These are phyloP conservation scores for Spinellus fusiger DNA, from an alignment of 192 early-diverging fungal genomes.

Conservation along the genomic window DNA sequence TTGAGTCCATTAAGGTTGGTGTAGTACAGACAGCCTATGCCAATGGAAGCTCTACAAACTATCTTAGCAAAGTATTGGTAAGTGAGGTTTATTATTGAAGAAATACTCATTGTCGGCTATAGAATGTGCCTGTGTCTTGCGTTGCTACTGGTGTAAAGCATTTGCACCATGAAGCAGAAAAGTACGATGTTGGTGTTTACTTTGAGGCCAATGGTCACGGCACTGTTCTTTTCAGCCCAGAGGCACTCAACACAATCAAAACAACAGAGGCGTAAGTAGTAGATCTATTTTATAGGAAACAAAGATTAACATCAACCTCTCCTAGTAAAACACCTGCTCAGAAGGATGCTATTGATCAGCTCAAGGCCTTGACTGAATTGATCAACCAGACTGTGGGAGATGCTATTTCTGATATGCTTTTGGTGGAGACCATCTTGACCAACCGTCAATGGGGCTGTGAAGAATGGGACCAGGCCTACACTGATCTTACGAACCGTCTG, in stretches of 20 bases:
- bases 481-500: constrained; percentile 89
- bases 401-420: constrained; percentile 93
- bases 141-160: constrained; percentile 98
- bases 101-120: constrained; percentile 7
- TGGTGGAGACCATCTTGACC: constrained; percentile 90
- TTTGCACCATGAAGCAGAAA: constrained; percentile 96
- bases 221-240: constrained; percentile 90
- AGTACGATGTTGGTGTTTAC: constrained; percentile 98
- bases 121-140: constrained; percentile 92
- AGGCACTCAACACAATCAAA: constrained; percentile 71
- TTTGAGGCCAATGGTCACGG: constrained; percentile 99
- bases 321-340: constrained; percentile 65
- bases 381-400: constrained; percentile 99
- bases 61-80: constrained; percentile 84
- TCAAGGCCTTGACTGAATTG: constrained; percentile 81
- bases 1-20: constrained; percentile 79
- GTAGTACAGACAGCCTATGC: constrained; percentile 99
- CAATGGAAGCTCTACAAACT: constrained; percentile 93
- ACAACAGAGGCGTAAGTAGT: constrained; percentile 49
- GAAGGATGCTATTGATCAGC: constrained; percentile 67
- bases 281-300: not conserved
- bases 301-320: not conserved
- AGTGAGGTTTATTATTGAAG: constrained; percentile 9
- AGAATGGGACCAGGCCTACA: constrained; percentile 92
- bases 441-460: constrained; percentile 73